A percentile compares a stretch with the other conserved stretches of the same genome.
Evolutionary conservation across 129 eudicot genomes (phyloP).

Genomic region (Saposhnikovia divaricata): DNA sequence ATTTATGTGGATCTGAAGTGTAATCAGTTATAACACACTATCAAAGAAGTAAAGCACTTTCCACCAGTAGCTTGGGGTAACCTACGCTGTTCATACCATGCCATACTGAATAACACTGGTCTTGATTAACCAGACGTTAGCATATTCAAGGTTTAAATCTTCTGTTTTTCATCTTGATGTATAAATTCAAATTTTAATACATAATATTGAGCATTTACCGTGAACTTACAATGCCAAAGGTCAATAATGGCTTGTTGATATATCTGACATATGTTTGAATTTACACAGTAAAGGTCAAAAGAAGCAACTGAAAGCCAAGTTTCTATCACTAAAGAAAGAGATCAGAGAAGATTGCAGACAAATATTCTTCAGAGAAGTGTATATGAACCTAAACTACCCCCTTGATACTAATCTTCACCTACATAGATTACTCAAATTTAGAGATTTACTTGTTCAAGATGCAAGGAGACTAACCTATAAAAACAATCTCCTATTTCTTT

Average conservation of each 20-base stretch:
- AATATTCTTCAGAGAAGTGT: neutral
- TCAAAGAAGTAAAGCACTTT: neutral
- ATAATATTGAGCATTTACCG: neutral
- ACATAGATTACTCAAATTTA: neutral
- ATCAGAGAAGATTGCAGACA: neutral
- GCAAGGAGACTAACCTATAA: neutral
- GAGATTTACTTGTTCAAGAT: neutral
- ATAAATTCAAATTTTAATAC: neutral
- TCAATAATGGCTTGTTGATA: neutral
- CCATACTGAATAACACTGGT: no score
- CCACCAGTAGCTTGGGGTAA: neutral
- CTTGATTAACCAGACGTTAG: neutral
- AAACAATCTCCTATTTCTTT: neutral
- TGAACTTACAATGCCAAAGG: neutral
- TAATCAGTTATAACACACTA: neutral
- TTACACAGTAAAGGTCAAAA: no score
- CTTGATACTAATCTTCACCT: neutral
- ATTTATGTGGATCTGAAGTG: neutral
- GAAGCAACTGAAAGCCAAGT: no score
- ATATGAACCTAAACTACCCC: neutral
- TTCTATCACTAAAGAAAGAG: neutral
- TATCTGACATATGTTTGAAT: no score
- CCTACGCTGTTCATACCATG: neutral
- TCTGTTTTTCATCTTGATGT: neutral
- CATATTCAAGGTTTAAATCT: neutral